Evolutionary conservation across 768 basidiomycete species (phyloP).

Genomic region (Tylopilus subfusipes): DNA sequence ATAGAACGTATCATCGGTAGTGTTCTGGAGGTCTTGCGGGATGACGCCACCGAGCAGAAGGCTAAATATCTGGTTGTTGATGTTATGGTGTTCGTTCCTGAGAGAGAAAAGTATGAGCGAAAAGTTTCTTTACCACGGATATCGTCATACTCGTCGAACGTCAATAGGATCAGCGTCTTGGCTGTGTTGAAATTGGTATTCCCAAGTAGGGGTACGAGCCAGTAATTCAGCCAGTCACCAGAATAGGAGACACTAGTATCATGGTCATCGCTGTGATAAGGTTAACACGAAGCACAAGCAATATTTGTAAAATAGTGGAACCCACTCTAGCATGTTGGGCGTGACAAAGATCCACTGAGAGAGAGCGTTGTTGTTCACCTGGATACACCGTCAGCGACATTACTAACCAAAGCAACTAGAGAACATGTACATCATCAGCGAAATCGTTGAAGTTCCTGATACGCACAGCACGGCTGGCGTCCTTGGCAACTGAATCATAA

Average conservation of each 20-base stretch:
- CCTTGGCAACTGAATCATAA: neutral
- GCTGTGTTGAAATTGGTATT: neutral
- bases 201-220: slow-evolving; percentile 17
- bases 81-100: slow-evolving; percentile 28
- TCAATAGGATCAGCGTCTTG: neutral
- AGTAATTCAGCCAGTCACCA: slow-evolving; percentile 44
- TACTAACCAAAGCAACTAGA: neutral
- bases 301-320: neutral
- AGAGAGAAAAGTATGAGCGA: neutral
- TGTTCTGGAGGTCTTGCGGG: slow-evolving; percentile 40
- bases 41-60: slow-evolving; percentile 45
- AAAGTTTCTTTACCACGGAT: slow-evolving; percentile 21
- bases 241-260: slow-evolving; percentile 53
- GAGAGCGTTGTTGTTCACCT: slow-evolving; percentile 39
- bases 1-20: slow-evolving; percentile 52
- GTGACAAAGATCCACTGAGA: slow-evolving; percentile 64
- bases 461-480: neutral
- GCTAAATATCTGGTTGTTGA: slow-evolving; percentile 46
- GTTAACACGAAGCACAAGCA: neutral
- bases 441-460: neutral
- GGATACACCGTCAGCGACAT: neutral
- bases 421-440: neutral
- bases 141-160: neutral
- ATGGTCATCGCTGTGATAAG: slow-evolving; percentile 48
- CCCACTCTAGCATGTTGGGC: slow-evolving; percentile 45